Percentiles rank a stretch among this genome's conserved stretches.
These are phyloP conservation scores for Fusarium compactum DNA, from an alignment of 2,329 filamentous ascomycete genomes.

Conservation along the genomic window DNA sequence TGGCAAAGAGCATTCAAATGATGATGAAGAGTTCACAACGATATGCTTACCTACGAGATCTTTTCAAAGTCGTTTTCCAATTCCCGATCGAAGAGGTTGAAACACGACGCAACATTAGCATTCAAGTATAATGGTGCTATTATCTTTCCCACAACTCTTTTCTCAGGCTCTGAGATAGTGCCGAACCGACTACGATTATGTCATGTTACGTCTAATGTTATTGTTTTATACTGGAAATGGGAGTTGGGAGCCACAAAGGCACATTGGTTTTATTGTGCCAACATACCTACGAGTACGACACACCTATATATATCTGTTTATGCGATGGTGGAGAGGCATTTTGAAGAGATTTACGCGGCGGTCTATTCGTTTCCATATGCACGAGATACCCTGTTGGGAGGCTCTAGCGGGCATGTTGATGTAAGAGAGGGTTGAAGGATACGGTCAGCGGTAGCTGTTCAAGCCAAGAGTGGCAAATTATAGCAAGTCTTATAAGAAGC, in stretches of 20 bases:
- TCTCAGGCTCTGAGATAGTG: background rate
- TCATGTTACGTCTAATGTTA: constrained; percentile 31
- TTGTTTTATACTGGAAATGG: constrained; percentile 29
- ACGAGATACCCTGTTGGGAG: constrained; percentile 49
- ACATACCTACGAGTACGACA: constrained; percentile 17
- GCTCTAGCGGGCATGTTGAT: constrained; percentile 34
- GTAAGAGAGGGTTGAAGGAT: constrained; percentile 10
- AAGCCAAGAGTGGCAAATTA: background rate
- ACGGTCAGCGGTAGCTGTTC: constrained; percentile 3
- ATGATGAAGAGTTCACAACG: constrained; percentile 76
- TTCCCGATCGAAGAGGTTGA: constrained; percentile 84
- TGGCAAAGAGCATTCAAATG: constrained; percentile 82
- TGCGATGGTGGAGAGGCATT: constrained; percentile 17
- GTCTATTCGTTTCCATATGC: constrained; percentile 48
- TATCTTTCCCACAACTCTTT: background rate
- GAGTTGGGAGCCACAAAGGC: constrained; percentile 27
- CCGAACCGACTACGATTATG: constrained; percentile 12
- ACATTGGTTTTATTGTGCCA: constrained; percentile 12
- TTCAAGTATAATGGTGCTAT: constrained; percentile 57
- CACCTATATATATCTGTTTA: constrained; percentile 18
- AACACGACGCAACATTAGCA: constrained; percentile 72
- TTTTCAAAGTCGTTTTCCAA: constrained; percentile 87
- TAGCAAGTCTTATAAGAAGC: constrained; percentile 4
- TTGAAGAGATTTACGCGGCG: constrained; percentile 37
- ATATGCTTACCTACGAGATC: constrained; percentile 83